phyloP scores from a whole-genome alignment of 306 rosid genomes.

The Comarum palustre region DNA sequence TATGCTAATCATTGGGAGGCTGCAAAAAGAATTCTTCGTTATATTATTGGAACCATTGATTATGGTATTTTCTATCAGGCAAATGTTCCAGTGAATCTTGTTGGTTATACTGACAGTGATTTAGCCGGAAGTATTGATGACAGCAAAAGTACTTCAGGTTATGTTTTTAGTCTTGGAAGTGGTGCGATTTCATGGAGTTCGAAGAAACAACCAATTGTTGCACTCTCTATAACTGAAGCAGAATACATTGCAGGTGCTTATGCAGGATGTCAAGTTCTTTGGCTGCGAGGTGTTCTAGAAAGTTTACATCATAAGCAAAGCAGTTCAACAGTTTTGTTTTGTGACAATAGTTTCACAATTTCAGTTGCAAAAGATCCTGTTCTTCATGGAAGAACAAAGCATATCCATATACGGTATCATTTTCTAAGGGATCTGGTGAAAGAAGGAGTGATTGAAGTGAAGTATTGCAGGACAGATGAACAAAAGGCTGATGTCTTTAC shows the following conservation, averaged over 20 bases:
- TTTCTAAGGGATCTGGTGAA: not conserved
- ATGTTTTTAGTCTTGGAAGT: not conserved
- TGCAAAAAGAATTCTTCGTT: not conserved
- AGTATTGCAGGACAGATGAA: not conserved
- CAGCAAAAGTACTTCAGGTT: not conserved
- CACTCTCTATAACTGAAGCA: not conserved
- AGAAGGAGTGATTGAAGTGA: not conserved
- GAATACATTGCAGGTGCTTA: not conserved
- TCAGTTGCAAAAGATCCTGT: not conserved
- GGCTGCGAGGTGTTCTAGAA: not conserved
- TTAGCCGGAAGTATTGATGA: not conserved
- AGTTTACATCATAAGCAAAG: not conserved
- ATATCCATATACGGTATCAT: not conserved
- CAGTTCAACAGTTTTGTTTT: not conserved
- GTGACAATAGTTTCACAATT: not conserved
- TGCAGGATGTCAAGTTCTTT: not conserved
- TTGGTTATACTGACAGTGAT: not conserved
- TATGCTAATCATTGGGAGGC: slow-evolving; percentile 5
- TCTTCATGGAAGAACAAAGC: not conserved
- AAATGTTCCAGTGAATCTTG: not conserved
- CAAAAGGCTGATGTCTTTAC: not conserved
- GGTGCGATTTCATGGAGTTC: not conserved
- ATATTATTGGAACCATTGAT: not conserved
- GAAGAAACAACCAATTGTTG: not conserved
- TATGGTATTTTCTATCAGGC: not conserved